A percentile compares a stretch with the other conserved stretches of the same genome.
phyloP scores from a whole-genome alignment of 352 stramenopile species.

The Globisporangium cystogenes region DNA sequence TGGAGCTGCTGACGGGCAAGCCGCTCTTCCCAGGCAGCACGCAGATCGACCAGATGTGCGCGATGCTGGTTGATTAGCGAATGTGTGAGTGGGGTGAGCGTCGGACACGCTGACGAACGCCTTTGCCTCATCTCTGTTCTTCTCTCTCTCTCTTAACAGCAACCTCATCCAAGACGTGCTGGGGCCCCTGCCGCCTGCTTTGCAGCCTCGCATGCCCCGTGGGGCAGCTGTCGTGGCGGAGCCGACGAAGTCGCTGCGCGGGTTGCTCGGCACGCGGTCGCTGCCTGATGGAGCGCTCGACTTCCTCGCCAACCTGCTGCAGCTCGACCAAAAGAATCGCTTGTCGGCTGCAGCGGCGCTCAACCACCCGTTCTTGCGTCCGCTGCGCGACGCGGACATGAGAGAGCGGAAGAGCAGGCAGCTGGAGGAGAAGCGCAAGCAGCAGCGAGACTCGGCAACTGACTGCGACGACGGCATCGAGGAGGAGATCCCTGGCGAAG shows the following conservation, averaged over 20 bases:
- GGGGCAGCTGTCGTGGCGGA: constrained; percentile 31
- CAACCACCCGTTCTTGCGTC: constrained; percentile 47
- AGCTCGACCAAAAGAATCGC: constrained; percentile 53
- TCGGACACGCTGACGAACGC: too few relatives aligned
- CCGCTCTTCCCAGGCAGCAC: constrained; percentile 72
- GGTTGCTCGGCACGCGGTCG: constrained; percentile 29
- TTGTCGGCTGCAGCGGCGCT: constrained; percentile 48
- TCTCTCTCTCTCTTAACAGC: constrained; percentile 20
- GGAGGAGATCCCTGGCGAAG: constrained; percentile 61
- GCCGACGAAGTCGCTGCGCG: constrained; percentile 37
- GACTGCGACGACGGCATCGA: constrained; percentile 67
- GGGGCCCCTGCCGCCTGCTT: constrained; percentile 36
- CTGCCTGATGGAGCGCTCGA: constrained; percentile 61
- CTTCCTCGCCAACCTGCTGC: constrained; percentile 54
- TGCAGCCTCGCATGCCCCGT: constrained; percentile 46
- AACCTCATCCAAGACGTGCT: constrained; percentile 73
- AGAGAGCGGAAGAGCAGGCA: constrained; percentile 28
- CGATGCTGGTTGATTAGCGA: constrained; percentile 1
- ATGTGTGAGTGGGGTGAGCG: too few relatives aligned
- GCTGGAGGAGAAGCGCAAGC: constrained; percentile 33
- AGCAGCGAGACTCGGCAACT: constrained; percentile 1
- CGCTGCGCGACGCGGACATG: constrained; percentile 46
- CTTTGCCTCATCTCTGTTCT: too few relatives aligned
- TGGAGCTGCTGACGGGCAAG: constrained; percentile 69
- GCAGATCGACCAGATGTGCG: constrained; percentile 78